Base-by-base conservation (phyloP, 768 basidiomycete species). In the Lenzites betulinus region DNA sequence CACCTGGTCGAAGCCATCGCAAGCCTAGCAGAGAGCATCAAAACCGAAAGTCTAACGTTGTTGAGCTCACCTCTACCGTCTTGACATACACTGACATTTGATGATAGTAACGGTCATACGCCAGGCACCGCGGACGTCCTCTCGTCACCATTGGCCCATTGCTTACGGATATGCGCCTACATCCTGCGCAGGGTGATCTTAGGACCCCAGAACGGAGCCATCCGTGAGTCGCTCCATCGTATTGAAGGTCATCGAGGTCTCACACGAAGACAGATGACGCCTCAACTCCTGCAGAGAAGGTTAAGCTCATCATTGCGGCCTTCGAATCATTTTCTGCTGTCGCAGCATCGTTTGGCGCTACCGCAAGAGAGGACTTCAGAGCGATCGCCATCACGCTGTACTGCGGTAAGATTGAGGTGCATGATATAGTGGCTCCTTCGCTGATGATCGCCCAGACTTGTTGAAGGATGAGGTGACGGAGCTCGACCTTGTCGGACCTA, bases 401-500 rank as follows among this genome's bases (percentile, higher is more conserved):
- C 67, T 79, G 82, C 30, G 89, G 93, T 93, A 73, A 43, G 80
- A 62, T 5, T 2, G 1, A 39, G 13, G 25, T 25, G 1, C n/a
- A 1, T 22, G 25, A 11, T 1, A 12, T 22, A 18, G 13, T 42
- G 1, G 18, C 53, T 33, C 3, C 3, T 8, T 48, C 23, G 58
- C 28, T 28, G 18, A 58, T 6, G 56, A 12, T 61, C 16, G 38
- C 12, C 18, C 66, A 83, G 96, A 95, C 58, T 68, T 98, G 11
- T 77, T 99, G 36, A 91, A 90, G 73, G 93, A 95, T 56, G 96
- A 99, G 69, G 82, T 84, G 0, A 83, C 87, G 3, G 87, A 88
- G 30, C 78, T 88, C 25, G 94, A 95, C 73, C 75, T 94, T 6
- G 89, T 88, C 43, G 88, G 88, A 2, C 89, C 92, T 1, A 90